Conservation (phyloP, 305 asterid species). For the Rubia tinctorum region DNA sequence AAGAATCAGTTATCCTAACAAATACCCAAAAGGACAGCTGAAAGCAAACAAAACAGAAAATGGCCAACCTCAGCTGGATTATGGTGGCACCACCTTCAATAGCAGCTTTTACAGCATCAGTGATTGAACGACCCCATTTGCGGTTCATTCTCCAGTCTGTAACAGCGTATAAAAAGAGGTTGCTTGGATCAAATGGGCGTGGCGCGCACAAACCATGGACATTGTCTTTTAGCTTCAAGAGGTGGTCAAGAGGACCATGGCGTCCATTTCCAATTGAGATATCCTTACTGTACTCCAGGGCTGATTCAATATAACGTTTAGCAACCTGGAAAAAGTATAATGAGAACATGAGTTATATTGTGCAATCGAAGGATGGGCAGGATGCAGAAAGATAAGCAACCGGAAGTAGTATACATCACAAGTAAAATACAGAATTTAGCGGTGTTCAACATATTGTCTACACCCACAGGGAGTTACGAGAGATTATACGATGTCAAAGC, state of each 20-base stretch:
- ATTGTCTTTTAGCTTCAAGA: constrained; percentile 62
- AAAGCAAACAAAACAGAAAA: constrained; percentile 9
- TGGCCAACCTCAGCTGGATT: constrained; percentile 75
- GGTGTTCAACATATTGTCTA: neutral
- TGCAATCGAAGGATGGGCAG: neutral
- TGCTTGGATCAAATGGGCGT: constrained; percentile 56
- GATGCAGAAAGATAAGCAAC: neutral
- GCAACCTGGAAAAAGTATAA: constrained; percentile 53
- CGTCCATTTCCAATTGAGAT: constrained; percentile 66
- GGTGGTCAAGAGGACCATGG: constrained; percentile 93
- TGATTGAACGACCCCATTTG: constrained; percentile 79
- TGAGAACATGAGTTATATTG: neutral
- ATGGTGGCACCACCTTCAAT: constrained; percentile 92
- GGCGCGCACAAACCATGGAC: constrained; percentile 21
- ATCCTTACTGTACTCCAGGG: constrained; percentile 76
- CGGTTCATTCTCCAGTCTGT: constrained; percentile 93
- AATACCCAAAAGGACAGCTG: neutral
- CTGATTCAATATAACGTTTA: constrained; percentile 67
- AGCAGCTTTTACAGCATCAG: constrained; percentile 85
- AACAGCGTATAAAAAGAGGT: constrained; percentile 85
- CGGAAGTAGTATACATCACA: neutral
- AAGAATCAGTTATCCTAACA: neutral
- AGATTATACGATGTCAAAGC: neutral
- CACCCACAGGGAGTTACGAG: neutral
- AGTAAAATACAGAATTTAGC: too few relatives aligned